Base-by-base conservation (phyloP, 2,329 filamentous ascomycete genomes). In the Pseudogymnoascus destructans region DNA sequence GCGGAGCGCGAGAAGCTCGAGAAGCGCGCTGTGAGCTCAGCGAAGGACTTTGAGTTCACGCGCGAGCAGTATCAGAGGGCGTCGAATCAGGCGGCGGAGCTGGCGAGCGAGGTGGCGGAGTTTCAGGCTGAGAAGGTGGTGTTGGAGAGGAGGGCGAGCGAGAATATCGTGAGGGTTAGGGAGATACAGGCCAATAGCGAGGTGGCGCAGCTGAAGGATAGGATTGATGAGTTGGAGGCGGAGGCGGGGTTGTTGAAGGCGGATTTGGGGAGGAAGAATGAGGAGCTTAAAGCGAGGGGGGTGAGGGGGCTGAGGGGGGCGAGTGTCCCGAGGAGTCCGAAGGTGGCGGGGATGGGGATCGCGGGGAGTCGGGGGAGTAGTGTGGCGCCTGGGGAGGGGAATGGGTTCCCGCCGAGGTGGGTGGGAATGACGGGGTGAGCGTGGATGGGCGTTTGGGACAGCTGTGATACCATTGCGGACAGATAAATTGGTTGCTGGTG, bases 221-320 rank as follows among this genome's bases (percentile, higher is more conserved):
- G 68, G 69, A 58, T 75, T 72, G n/a, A 66, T 58, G 59, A 69
- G 70, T 56, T 68, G 4, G 61, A 64, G 36, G 57, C 46, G 9
- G 61, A 64, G 30, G 62, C 63, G 1, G 61, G 58, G 1, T 63
- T 65, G 32, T 60, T 77, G 58, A 65, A 68, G 59, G 63, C 59
- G 36, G 62, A 75, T 33, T 6, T 76, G 19, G 66, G 66, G 1
- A 73, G 73, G 38, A 70, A 71, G 13, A 71, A 72, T 7, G 66
- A 67, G 23, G 66, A 69, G 54, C 52, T 67, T 71, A 64, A 61
- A 23, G 67, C 38, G 67, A 77, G 63, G 74, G 76, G 74, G 62
- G 66, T 56, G 66, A 72, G 64, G 66, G 60, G 59, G 5, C 67
- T 66, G 1, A 63, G 68, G 55, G 67, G 66, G 3, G 63, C 66